A percentile compares a stretch with the other conserved stretches of the same genome.
phyloP scores from a whole-genome alignment of 495 filamentous ascomycete genomes.

The Stereocaulon alpinum region DNA sequence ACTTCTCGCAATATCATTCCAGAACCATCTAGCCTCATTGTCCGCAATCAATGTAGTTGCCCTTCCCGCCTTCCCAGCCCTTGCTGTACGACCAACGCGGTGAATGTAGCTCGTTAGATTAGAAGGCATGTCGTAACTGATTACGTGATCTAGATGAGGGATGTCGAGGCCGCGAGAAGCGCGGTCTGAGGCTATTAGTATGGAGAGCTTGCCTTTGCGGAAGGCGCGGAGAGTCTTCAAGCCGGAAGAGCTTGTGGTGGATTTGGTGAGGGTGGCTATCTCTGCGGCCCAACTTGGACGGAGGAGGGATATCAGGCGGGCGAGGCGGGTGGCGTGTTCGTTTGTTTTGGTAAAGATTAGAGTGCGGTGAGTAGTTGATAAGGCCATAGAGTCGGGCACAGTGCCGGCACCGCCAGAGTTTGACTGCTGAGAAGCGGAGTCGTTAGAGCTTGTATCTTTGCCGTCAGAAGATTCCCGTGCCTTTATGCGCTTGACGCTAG shows the following conservation, averaged over 20 bases:
- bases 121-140: constrained; percentile 89
- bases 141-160: constrained; percentile 62
- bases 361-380: constrained; percentile 21
- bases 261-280: constrained; percentile 65
- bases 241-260: constrained; percentile 53
- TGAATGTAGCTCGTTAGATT: constrained; percentile 79
- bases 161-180: constrained; percentile 90
- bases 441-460: constrained; percentile 20
- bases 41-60: constrained; percentile 77
- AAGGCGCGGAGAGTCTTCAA: constrained; percentile 57
- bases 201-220: constrained; percentile 48
- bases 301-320: constrained; percentile 62
- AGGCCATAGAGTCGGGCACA: constrained; percentile 12
- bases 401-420: not conserved
- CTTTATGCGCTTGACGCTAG: constrained; percentile 9
- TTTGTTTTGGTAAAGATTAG: constrained; percentile 87
- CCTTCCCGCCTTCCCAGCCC: constrained; percentile 39
- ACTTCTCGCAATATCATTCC: constrained; percentile 56
- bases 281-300: constrained; percentile 44
- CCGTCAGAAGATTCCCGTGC: constrained; percentile 17
- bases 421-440: constrained; percentile 25
- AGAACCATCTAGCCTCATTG: constrained; percentile 77
- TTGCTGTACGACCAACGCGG: constrained; percentile 44
- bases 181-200: constrained; percentile 84
- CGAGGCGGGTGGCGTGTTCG: constrained; percentile 69